Conservation (phyloP, 768 basidiomycete species). For the Lactarius hatsudake region DNA sequence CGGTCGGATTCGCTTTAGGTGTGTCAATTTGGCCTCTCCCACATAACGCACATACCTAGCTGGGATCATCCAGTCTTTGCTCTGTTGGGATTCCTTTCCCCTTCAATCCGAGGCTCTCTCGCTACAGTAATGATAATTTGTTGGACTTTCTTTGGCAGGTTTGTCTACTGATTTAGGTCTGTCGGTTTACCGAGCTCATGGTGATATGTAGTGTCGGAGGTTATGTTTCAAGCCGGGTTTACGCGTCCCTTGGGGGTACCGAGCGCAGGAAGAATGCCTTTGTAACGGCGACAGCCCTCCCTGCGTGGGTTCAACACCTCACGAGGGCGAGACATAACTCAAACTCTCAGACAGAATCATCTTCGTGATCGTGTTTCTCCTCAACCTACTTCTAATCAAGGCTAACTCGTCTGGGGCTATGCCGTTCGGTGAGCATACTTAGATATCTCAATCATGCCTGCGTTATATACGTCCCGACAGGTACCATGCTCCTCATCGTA, state of each 20-base stretch:
- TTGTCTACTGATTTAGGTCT: conserved; percentile 28
- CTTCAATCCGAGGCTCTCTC: conserved; percentile 91
- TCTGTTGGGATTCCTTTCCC: conserved; percentile 88
- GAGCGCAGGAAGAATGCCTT: conserved; percentile 81
- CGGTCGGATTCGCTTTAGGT: conserved; percentile 88
- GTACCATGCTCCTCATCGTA: conserved; percentile 81
- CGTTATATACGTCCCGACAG: conserved; percentile 35
- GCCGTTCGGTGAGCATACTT: conserved; percentile 69
- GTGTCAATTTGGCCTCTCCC: conserved; percentile 17
- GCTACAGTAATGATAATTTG: conserved; percentile 93
- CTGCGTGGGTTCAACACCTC: conserved; percentile 57
- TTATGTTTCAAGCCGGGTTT: conserved; percentile 82
- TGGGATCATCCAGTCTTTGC: conserved; percentile 70
- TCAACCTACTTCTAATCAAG: conserved; percentile 83
- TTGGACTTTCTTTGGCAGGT: conserved; percentile 93
- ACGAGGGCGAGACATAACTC: not conserved
- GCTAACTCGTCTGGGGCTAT: conserved; percentile 93
- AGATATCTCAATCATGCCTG: not conserved
- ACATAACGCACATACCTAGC: not conserved
- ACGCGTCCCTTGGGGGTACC: conserved; percentile 73
- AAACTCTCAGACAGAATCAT: conserved; percentile 53
- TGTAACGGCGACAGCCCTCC: conserved; percentile 85
- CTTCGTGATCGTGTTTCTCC: conserved; percentile 82
- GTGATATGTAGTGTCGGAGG: conserved; percentile 69
- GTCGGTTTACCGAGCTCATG: conserved; percentile 16